Conservation (phyloP, 306 rosid species). For the Quercus aquifolioides region DNA sequence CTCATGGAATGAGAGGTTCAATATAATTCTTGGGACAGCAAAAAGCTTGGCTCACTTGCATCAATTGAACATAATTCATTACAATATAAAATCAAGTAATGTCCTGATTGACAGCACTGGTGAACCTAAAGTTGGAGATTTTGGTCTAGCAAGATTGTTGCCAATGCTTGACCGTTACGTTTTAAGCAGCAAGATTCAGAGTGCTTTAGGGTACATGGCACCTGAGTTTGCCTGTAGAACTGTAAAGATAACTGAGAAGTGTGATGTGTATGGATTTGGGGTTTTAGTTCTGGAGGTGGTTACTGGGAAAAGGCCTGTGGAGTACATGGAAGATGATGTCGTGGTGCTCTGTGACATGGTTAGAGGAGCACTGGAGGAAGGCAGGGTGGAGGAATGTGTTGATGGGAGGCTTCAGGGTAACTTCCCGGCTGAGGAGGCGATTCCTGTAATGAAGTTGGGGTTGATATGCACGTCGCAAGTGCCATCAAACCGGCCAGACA, state of each 20-base stretch:
- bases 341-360: slow-evolving; percentile 99
- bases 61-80: slow-evolving; percentile 76
- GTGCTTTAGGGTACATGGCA: slow-evolving; percentile 98
- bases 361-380: slow-evolving; percentile 87
- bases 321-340: slow-evolving; percentile 98
- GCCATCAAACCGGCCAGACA: slow-evolving; percentile 96
- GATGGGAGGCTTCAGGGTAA: slow-evolving; percentile 82
- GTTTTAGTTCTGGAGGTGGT: slow-evolving; percentile 82
- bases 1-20: slow-evolving; percentile 90
- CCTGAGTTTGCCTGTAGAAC: slow-evolving; percentile 97
- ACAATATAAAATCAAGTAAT: slow-evolving; percentile 92
- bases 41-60: slow-evolving; percentile 95
- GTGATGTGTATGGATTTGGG: slow-evolving; percentile 93
- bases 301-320: slow-evolving; percentile 93
- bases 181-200: slow-evolving; percentile 96
- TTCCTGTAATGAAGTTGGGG: slow-evolving; percentile 88
- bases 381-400: slow-evolving; percentile 86
- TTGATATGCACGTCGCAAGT: slow-evolving; percentile 96
- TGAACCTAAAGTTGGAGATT: slow-evolving; percentile 91
- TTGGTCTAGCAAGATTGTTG: slow-evolving; percentile 83
- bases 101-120: slow-evolving; percentile 75
- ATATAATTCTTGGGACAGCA: slow-evolving; percentile 83
- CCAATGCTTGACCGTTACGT: slow-evolving; percentile 97
- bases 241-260: slow-evolving; percentile 91
- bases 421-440: slow-evolving; percentile 89